A percentile compares a stretch with the other conserved stretches of the same genome.
These are phyloP conservation scores for Hygrocybe coccinea DNA, from an alignment of 768 basidiomycete species.

Conservation along the genomic window DNA sequence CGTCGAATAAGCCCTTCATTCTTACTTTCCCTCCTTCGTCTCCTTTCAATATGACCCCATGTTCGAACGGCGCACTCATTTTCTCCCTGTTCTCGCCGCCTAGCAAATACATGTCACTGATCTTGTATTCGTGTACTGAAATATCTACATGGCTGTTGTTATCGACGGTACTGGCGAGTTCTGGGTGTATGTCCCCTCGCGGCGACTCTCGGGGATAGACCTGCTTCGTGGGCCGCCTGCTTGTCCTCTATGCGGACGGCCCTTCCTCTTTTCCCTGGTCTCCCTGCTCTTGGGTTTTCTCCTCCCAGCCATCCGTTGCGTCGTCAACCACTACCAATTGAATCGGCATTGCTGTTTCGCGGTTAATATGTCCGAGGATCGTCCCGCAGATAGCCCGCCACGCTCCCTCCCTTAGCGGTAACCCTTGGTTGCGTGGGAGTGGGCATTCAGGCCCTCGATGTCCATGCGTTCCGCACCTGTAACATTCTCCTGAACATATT, in stretches of 20 bases:
- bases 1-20: conserved; percentile 16
- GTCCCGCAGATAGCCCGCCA: neutral
- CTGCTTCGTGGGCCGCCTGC: conserved; percentile 1
- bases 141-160: too few species aligned
- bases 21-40: neutral
- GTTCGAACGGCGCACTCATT: neutral
- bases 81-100: neutral
- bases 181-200: too few species aligned
- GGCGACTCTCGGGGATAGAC: too few species aligned
- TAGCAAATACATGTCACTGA: too few species aligned
- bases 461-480: too few species aligned
- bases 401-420: too few species aligned
- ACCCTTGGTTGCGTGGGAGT: too few species aligned
- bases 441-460: too few species aligned
- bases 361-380: neutral
- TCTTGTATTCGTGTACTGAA: too few species aligned
- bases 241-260: too few species aligned
- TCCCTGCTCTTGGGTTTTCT: neutral
- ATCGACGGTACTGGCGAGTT: too few species aligned
- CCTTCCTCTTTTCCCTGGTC: conserved; percentile 21
- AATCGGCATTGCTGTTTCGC: neutral
- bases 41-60: neutral
- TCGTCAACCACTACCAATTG: neutral
- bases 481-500: too few species aligned
- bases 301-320: neutral